phyloP scores from a whole-genome alignment of 2,329 filamentous ascomycete genomes.

The Fusarium heterosporum region DNA sequence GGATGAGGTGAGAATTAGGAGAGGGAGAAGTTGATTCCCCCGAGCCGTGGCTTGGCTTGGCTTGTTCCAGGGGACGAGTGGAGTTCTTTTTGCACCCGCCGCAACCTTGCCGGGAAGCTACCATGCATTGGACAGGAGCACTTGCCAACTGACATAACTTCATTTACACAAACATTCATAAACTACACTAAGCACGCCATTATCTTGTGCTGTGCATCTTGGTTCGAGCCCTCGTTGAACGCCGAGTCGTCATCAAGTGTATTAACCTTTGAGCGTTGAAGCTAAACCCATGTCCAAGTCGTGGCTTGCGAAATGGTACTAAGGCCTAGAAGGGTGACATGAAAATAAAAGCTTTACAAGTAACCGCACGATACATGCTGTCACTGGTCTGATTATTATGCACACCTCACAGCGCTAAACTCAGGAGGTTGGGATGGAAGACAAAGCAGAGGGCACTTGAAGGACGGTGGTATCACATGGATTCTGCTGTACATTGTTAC shows the following conservation, averaged over 20 bases:
- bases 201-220: not conserved
- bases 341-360: conserved; percentile 23
- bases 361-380: too few relatives aligned
- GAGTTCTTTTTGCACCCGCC: conserved; percentile 14
- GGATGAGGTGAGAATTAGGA: conserved; percentile 42
- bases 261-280: conserved; percentile 15
- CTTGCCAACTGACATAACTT: not conserved
- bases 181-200: not conserved
- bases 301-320: conserved; percentile 14
- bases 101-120: conserved; percentile 10
- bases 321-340: not conserved
- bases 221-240: not conserved
- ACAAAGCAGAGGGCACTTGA: conserved; percentile 21
- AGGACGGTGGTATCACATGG: not conserved
- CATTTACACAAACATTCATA: conserved; percentile 4
- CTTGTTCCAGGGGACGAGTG: conserved; percentile 33
- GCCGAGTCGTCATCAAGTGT: not conserved
- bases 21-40: conserved; percentile 30
- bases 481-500: conserved; percentile 8
- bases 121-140: not conserved
- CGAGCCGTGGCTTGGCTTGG: conserved; percentile 20
- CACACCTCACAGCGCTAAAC: conserved; percentile 19
- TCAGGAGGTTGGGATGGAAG: conserved; percentile 32
- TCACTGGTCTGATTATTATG: conserved; percentile 18
- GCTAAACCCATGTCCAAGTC: conserved; percentile 21